Evolutionary conservation across 2,329 filamentous ascomycete species (phyloP), one percentile per base, ranked within the genome.

Genomic region (Acrocalymma vagum): DNA sequence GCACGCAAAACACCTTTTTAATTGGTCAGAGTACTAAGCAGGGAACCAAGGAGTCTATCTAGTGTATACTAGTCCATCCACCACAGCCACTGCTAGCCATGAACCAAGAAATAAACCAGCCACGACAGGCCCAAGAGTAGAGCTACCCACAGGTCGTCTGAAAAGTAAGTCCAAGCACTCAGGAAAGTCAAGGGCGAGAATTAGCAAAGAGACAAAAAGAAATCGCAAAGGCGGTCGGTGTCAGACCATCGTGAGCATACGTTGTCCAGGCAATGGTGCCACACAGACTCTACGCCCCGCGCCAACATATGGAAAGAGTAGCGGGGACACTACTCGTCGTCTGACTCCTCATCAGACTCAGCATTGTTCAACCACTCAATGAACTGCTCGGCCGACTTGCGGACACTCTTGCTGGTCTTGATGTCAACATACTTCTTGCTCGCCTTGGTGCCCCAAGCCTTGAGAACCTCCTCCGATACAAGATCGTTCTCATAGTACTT

Each of bases 341-440:
- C 60, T n/a, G n/a, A n/a, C 40, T 62, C 57, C 22, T 58, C 55
- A 10, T 86, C 83, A 51, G 80, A 83, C 71, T 92, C 88, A 38
- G 92, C 92, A 72, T 88, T 90, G 58, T 90, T 84, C 43, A 97
- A 90, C 93, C 92, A 97, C 61, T 85, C 88, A 65, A 96, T 81
- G 82, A 99, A 99, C 53, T 89, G 86, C 78, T 95, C 88, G 38
- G 94, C 91, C 54, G 90, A 88, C 80, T 95, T 93, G 77, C 92
- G 90, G 51, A 97, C 91, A 81, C 95, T 95, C 81, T 91, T 93
- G 76, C 90, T 95, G 48, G 85, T 92, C 45, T 86, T 70, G 47
- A 95, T 74, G 69, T 97, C 93, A 59, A 95, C 89, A 70, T 97
- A 97, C 79, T 96, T 96, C 86, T 95, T 96, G 83, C 90, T 96